Evolutionary conservation across 1,284 basidiomycete species (phyloP).

Genomic region (Ceratobasidium sp.): DNA sequence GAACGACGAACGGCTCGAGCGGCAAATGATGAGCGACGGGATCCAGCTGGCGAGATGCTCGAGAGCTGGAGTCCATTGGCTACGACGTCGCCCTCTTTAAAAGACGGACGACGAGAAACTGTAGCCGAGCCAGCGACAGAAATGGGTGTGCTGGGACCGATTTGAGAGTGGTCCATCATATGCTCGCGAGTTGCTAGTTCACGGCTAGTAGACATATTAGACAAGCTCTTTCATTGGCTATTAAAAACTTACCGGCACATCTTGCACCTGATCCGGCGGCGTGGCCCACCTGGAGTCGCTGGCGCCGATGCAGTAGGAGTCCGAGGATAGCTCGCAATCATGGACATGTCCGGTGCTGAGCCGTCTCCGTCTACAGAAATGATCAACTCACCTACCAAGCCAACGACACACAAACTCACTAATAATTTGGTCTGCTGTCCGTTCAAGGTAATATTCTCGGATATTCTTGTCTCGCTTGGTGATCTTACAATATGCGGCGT

Average conservation of each 20-base stretch:
- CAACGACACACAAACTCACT: slow-evolving; percentile 57
- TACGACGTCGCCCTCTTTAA: neutral
- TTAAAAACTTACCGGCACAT: slow-evolving; percentile 72
- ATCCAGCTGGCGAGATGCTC: slow-evolving; percentile 5
- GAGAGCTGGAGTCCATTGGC: slow-evolving; percentile 22
- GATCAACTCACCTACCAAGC: slow-evolving; percentile 37
- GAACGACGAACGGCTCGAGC: slow-evolving; percentile 7
- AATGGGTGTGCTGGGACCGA: slow-evolving; percentile 66
- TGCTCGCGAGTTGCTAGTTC: slow-evolving; percentile 88
- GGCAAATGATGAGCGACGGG: slow-evolving; percentile 16
- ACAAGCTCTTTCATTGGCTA: neutral
- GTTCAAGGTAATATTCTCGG: slow-evolving; percentile 80
- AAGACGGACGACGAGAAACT: slow-evolving; percentile 13
- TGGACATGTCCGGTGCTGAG: slow-evolving; percentile 63
- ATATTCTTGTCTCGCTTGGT: slow-evolving; percentile 72
- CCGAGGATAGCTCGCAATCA: slow-evolving; percentile 76
- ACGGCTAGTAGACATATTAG: slow-evolving; percentile 56
- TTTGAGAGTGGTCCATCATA: slow-evolving; percentile 88
- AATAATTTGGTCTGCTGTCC: slow-evolving; percentile 74
- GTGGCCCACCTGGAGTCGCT: slow-evolving; percentile 57
- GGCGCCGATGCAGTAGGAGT: slow-evolving; percentile 68
- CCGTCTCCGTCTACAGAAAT: slow-evolving; percentile 70
- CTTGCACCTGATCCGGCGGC: slow-evolving; percentile 80
- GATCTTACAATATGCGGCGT: slow-evolving; percentile 71
- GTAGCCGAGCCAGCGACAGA: slow-evolving; percentile 8